Evolutionary conservation across 23 red algal species (phyloP), one percentile per base, ranked within the genome.

Genomic region (Agarophyton chilense): DNA sequence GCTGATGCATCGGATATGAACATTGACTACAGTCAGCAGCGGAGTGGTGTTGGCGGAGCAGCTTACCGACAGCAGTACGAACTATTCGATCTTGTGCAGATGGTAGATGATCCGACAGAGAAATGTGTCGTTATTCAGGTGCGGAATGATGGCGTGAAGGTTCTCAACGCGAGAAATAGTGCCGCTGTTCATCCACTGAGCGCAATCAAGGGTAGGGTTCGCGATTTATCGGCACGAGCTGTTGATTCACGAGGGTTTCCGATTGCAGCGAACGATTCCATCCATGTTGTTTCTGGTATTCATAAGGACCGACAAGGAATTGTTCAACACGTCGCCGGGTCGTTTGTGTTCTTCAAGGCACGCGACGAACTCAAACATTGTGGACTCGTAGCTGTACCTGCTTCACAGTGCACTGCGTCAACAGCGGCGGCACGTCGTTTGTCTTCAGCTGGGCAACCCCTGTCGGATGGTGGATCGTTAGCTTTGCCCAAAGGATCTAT

Each of bases 81-180:
- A 39, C 43, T 99, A 6, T 99, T 99, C 72, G 93, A 99, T 82
- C 83, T 99, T 32, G 97, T 99, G 18, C 75, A 66, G 7, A 74
- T 94, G 71, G 73, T 96, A 28, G 58, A 74, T 57, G 93, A 99
- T 61, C 79, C 79, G 8, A 81, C 56, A 32, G 79, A 76, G 33
- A 80, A 76, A 14, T 90, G 97, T 21, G 86, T 99, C 10, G 89
- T 98, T 46, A 92, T 98, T 77, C 65, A 91, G 55, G 87, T 94
- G 13, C 56, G 74, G 29, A 56, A 76, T 45, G 97, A 99, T 32
- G 71, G 92, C 25, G 89, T 94, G 19, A 78, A 64, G 19, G 33
- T 99, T 25, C 74, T 99, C 67, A 84, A 87, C 46, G 61, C 66
- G 16, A 54, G 93, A 9, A 94, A 94, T 38, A 39, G 76, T 32